Evolutionary conservation across 257 asterid species (phyloP).

Genomic region (Scutellaria galericulata): DNA sequence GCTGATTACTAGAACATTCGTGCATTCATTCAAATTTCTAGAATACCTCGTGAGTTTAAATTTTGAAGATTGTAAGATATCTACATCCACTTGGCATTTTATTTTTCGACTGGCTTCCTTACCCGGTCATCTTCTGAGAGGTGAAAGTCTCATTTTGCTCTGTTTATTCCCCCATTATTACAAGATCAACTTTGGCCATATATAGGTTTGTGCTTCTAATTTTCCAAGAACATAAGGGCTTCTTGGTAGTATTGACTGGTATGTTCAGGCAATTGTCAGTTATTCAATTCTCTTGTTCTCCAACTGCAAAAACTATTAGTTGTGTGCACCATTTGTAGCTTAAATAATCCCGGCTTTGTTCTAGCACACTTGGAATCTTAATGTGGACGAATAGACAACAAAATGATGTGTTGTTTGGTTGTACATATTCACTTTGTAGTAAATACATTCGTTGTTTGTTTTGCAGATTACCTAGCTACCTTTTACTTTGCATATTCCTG

Average conservation of each 20-base stretch:
- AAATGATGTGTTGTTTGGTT: background rate
- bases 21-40: no score
- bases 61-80: background rate
- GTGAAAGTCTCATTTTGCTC: background rate
- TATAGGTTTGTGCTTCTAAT: background rate
- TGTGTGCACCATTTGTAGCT: background rate
- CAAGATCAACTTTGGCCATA: background rate
- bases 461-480: conserved; percentile 36
- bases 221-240: background rate
- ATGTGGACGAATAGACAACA: background rate
- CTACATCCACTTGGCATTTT: background rate
- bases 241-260: background rate
- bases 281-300: background rate
- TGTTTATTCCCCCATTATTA: no score
- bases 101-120: background rate
- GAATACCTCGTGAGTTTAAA: no score
- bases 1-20: no score
- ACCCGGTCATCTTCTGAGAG: background rate
- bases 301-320: background rate
- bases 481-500: conserved; percentile 2
- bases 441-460: background rate
- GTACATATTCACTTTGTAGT: background rate
- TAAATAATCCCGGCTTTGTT: background rate
- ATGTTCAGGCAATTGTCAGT: background rate
- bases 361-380: background rate